phyloP scores from a whole-genome alignment of 73 alveolate species.

The Paraurostyla sp. region DNA sequence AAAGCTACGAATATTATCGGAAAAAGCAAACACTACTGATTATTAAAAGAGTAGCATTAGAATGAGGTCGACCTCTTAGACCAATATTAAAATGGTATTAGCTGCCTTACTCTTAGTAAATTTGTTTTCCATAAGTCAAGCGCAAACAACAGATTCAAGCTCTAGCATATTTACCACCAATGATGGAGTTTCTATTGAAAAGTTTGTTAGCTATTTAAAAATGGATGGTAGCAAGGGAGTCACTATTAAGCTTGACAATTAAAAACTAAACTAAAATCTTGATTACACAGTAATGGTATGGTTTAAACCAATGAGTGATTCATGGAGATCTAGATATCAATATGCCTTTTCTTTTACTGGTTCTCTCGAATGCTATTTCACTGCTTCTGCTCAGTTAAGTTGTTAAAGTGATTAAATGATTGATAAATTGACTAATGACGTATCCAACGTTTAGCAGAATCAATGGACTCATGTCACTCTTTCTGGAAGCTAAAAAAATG shows the following conservation, averaged over 20 bases:
- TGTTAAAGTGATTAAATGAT: not conserved
- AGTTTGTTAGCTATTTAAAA: not conserved
- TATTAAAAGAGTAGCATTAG: too few species aligned
- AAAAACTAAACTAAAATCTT: not conserved
- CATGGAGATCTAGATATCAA: not conserved
- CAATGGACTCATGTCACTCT: constrained; percentile 40
- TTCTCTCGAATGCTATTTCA: constrained; percentile 33
- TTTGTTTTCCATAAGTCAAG: too few species aligned
- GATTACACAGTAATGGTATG: constrained; percentile 37
- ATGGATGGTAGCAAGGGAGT: not conserved
- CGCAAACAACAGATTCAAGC: not conserved
- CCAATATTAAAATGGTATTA: too few species aligned
- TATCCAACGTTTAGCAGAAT: not conserved
- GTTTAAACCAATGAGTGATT: constrained; percentile 1
- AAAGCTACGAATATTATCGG: too few species aligned
- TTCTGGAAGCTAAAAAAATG: not conserved
- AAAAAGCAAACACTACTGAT: too few species aligned
- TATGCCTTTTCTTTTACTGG: constrained; percentile 7
- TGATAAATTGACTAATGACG: not conserved
- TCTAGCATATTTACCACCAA: not conserved
- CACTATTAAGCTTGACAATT: not conserved
- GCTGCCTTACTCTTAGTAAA: too few species aligned
- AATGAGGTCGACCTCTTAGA: too few species aligned
- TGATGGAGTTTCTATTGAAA: constrained; percentile 26
- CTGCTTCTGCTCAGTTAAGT: not conserved